phyloP scores from a whole-genome alignment of 257 asterid genomes.

The Jacaranda copaia region DNA sequence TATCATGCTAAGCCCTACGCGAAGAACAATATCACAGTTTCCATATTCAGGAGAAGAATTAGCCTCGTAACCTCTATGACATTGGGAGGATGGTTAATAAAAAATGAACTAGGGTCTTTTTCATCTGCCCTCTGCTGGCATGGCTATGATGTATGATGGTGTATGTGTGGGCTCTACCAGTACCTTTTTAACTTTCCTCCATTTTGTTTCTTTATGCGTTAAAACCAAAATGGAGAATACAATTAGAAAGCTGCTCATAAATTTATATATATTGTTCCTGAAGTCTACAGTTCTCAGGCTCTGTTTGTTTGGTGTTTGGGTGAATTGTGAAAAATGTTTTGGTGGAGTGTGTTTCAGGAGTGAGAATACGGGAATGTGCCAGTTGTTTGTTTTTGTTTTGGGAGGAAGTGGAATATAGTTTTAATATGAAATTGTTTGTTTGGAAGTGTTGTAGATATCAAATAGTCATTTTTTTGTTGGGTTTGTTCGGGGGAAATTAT shows the following conservation, averaged over 20 bases:
- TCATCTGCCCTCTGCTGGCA: background rate
- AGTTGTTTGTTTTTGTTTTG: too few relatives aligned
- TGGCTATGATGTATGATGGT: background rate
- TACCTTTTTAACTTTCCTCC: background rate
- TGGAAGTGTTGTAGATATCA: too few relatives aligned
- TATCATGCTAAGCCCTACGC: background rate
- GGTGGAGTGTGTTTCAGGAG: too few relatives aligned
- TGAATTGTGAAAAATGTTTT: too few relatives aligned
- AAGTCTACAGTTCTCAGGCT: background rate
- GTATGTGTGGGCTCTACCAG: conserved; percentile 9
- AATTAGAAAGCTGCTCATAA: background rate
- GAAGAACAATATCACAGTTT: background rate
- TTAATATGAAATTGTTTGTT: too few relatives aligned
- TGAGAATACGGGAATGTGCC: too few relatives aligned
- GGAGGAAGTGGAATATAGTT: too few relatives aligned
- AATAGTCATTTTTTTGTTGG: too few relatives aligned
- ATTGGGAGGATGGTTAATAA: background rate
- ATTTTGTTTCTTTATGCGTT: background rate
- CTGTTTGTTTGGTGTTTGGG: too few relatives aligned
- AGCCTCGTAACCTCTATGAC: background rate
- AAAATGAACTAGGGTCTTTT: background rate
- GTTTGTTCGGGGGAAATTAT: too few relatives aligned
- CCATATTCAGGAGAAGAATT: background rate
- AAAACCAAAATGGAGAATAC: background rate
- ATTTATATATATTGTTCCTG: background rate